phyloP scores from a whole-genome alignment of 1,139 yeast species.

The Sugiyamaella paludigena region DNA sequence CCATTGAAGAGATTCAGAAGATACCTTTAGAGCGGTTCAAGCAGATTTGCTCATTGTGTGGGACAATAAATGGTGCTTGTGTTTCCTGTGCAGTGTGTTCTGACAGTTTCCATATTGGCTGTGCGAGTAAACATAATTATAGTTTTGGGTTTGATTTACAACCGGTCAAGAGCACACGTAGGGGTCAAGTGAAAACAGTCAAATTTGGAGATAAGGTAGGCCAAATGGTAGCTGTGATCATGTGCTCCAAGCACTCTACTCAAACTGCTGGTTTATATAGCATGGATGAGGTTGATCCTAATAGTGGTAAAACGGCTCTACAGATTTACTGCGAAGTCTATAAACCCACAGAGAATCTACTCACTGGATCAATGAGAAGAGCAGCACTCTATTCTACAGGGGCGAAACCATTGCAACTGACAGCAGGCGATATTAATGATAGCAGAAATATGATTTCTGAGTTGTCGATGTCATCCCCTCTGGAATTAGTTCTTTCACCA shows the following conservation, averaged over 20 bases:
- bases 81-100: constrained; percentile 46
- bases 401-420: not conserved
- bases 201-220: constrained; percentile 42
- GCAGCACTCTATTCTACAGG: constrained; percentile 17
- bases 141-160: constrained; percentile 36
- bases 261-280: constrained; percentile 23
- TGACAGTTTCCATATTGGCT: constrained; percentile 54
- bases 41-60: constrained; percentile 44
- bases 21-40: constrained; percentile 30
- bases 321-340: constrained; percentile 34
- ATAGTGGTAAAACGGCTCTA: constrained; percentile 31
- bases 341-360: constrained; percentile 24
- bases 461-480: not conserved
- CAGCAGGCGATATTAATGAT: not conserved
- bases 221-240: constrained; percentile 32
- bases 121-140: constrained; percentile 48
- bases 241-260: constrained; percentile 33
- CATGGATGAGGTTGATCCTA: constrained; percentile 28
- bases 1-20: constrained; percentile 38
- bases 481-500: constrained; percentile 5
- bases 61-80: constrained; percentile 43
- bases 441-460: not conserved
- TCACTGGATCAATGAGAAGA: constrained; percentile 28
- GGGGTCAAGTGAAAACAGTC: constrained; percentile 30
- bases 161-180: constrained; percentile 19